phyloP scores from a whole-genome alignment of 805 yeast species.

The Metschnikowia kunwiensis region DNA sequence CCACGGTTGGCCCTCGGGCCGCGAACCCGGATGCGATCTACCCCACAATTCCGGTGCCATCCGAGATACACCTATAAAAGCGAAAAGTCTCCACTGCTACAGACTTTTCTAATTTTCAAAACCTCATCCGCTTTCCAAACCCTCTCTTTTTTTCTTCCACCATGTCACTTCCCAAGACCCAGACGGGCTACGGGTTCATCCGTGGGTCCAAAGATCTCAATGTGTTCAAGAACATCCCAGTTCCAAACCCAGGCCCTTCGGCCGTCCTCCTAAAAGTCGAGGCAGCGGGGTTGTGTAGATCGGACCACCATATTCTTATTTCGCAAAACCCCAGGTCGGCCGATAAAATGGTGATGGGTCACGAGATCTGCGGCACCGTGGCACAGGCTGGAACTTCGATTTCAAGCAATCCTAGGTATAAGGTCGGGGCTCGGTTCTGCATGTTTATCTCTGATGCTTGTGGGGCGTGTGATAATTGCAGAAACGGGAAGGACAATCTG shows the following conservation, averaged over 20 bases:
- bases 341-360: slow-evolving; percentile 41
- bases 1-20: no score
- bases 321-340: slow-evolving; percentile 20
- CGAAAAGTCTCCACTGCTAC: no score
- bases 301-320: slow-evolving; percentile 39
- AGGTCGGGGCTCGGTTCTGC: slow-evolving; percentile 30
- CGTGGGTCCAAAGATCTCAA: slow-evolving; percentile 26
- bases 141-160: not conserved
- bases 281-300: slow-evolving; percentile 43
- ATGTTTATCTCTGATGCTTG: slow-evolving; percentile 31
- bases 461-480: slow-evolving; percentile 35
- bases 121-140: not conserved
- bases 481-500: slow-evolving; percentile 32
- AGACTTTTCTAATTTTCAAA: no score
- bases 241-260: slow-evolving; percentile 26
- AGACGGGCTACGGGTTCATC: slow-evolving; percentile 32
- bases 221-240: slow-evolving; percentile 29
- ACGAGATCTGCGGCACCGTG: slow-evolving; percentile 41
- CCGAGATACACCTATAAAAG: no score
- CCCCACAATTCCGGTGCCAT: no score
- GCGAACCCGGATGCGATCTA: no score
- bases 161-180: slow-evolving; percentile 27
- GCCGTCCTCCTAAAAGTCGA: slow-evolving; percentile 39
- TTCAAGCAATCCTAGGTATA: slow-evolving; percentile 22
- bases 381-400: slow-evolving; percentile 30